These are phyloP conservation scores for Xylariaceae sp. DNA, from an alignment of 2,329 filamentous ascomycete species.

Conservation along the genomic window DNA sequence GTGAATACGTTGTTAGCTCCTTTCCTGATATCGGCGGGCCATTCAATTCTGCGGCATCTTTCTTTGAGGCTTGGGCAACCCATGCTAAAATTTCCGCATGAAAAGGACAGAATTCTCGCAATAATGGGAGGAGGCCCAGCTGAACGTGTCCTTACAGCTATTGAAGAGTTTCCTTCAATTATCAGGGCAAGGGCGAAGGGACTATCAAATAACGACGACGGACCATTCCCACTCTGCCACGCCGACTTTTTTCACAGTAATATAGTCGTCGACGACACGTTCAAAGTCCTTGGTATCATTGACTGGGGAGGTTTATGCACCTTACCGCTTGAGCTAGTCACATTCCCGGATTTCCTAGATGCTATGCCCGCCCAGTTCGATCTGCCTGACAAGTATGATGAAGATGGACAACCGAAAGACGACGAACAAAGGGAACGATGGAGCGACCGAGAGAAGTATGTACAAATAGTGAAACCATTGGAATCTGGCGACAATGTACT, in stretches of 20 bases:
- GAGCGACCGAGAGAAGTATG: conserved; percentile 12
- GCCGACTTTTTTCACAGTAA: conserved; percentile 42
- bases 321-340: conserved; percentile 33
- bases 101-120: conserved; percentile 24
- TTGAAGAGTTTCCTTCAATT: conserved; percentile 20
- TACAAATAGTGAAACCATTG: conserved; percentile 9
- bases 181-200: conserved; percentile 13
- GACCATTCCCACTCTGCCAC: conserved; percentile 43
- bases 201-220: conserved; percentile 20
- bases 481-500: conserved; percentile 13
- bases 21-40: conserved; percentile 32
- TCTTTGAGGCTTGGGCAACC: conserved; percentile 32
- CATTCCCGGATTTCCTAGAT: conserved; percentile 30
- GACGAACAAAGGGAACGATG: conserved; percentile 11
- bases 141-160: conserved; percentile 17
- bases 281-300: conserved; percentile 37
- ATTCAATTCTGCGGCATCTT: conserved; percentile 32
- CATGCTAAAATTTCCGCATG: conserved; percentile 26
- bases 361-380: conserved; percentile 23
- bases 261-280: conserved; percentile 39
- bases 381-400: conserved; percentile 16
- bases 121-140: conserved; percentile 20
- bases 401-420: conserved; percentile 9
- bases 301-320: conserved; percentile 42
- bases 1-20: conserved; percentile 29